Evolutionary conservation across 1,139 yeast genomes (phyloP), one percentile per base, ranked within the genome.

Genomic region (Pichia sp.): DNA sequence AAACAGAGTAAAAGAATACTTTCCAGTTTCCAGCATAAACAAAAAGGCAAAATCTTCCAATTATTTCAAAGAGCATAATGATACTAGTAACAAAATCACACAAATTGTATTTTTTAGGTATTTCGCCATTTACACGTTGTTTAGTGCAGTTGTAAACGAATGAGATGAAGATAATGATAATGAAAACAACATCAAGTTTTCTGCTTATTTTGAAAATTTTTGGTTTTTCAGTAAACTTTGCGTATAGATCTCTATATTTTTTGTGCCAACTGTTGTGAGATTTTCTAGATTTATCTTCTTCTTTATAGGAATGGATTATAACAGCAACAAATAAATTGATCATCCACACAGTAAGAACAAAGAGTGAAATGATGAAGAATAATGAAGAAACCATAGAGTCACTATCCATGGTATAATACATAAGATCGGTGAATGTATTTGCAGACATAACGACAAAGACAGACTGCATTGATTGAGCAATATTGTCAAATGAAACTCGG

Each of bases 381-480:
- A 93, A 69, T 16, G 89, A 77, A 0, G 97, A 85, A 0, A 84
- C 90, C 75, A 89, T 74, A 54, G 83, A 81, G 64, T 93, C 98
- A 1, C 95, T 77, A 64, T 90, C 92, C 84, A 89, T 87, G 2
- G 90, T 81, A 60, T 84, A 73, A 66, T 90, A 90, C 97, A 93
- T 89, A 61, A 90, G 74, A 68, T 90, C 95, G 0, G 96, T 84
- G 68, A 90, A 93, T 0, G 98, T 90, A 67, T 93, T 93, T 19
- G 92, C 93, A 66, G 93, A 86, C 81, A 92, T 85, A 41, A 90
- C 74, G 34, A 93, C 93, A 70, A 90, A 90, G 1, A 92, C 93
- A 67, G 90, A 70, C 66, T 92, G 95, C 73, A 93, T 73, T 0
- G 97, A 85, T 58, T 85, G 85, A 57, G 88, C 75, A 52, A 93